Evolutionary conservation across 208 protist genomes (phyloP).

Genomic region (Histomonas meleagridis): DNA sequence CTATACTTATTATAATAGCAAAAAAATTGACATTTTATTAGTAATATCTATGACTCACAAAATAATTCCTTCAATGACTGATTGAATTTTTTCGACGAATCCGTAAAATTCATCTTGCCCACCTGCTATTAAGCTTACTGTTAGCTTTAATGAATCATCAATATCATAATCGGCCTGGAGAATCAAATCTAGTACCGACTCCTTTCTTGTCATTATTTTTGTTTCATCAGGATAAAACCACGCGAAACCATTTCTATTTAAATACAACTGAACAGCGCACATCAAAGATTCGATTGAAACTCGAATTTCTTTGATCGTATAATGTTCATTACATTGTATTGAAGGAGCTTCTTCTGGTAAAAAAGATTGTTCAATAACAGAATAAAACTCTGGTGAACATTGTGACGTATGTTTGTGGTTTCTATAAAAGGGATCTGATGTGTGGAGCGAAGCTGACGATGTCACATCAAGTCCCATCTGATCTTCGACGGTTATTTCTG

Average conservation of each 20-base stretch:
- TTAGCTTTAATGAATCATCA: background rate
- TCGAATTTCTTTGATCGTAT: background rate
- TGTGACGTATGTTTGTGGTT: background rate
- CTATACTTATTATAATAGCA: no score
- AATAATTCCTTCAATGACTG: background rate
- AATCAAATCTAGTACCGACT: background rate
- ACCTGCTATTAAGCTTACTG: background rate
- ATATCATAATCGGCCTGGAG: background rate
- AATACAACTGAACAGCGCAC: background rate
- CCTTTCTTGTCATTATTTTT: background rate
- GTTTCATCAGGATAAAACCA: conserved; percentile 2
- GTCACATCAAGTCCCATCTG: no score
- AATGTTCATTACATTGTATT: background rate
- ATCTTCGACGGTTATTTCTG: background rate
- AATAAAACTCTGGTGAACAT: background rate
- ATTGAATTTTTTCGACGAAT: background rate
- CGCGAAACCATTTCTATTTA: background rate
- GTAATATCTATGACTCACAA: no score
- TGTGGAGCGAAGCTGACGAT: background rate
- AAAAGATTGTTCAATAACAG: background rate
- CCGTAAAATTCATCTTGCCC: background rate
- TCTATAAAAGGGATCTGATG: background rate
- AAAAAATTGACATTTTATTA: no score
- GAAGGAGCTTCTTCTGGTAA: background rate
- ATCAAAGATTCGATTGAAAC: background rate